phyloP scores from a whole-genome alignment of 2,329 filamentous ascomycete species.

The Trichoderma semiorbis region DNA sequence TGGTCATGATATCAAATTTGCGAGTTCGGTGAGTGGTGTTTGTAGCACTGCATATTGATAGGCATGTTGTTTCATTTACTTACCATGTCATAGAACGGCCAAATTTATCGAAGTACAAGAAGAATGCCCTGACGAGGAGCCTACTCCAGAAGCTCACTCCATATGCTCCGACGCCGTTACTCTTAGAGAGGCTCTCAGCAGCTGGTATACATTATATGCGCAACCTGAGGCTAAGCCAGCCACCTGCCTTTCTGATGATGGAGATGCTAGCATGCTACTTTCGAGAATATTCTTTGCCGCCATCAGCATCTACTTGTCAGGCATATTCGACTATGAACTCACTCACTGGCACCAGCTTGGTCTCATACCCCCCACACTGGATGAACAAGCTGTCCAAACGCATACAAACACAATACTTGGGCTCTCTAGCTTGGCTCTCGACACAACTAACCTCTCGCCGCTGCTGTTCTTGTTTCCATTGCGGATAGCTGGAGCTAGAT shows the following conservation, averaged over 20 bases:
- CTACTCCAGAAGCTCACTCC: neutral
- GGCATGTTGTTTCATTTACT: neutral
- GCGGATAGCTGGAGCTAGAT: constrained; percentile 33
- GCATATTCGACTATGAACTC: constrained; percentile 36
- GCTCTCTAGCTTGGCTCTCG: constrained; percentile 20
- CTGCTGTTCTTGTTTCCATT: constrained; percentile 35
- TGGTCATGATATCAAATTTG: constrained; percentile 31
- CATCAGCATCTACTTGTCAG: constrained; percentile 37
- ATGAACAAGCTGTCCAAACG: constrained; percentile 22
- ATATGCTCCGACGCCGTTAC: neutral
- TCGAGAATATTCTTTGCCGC: constrained; percentile 29
- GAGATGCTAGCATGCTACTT: constrained; percentile 23
- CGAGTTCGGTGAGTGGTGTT: constrained; percentile 28
- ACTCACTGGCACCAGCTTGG: constrained; percentile 27
- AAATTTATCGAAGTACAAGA: constrained; percentile 1
- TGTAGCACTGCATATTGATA: neutral
- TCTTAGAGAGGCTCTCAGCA: constrained; percentile 14
- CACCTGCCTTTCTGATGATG: neutral
- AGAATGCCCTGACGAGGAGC: neutral
- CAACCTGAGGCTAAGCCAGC: neutral
- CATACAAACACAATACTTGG: constrained; percentile 28
- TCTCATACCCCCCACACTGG: constrained; percentile 25
- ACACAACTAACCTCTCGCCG: constrained; percentile 26
- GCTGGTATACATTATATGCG: constrained; percentile 21
- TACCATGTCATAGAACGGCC: neutral